Evolutionary conservation across 495 filamentous ascomycete species (phyloP).

Genomic region (Penicillium pancosmium): DNA sequence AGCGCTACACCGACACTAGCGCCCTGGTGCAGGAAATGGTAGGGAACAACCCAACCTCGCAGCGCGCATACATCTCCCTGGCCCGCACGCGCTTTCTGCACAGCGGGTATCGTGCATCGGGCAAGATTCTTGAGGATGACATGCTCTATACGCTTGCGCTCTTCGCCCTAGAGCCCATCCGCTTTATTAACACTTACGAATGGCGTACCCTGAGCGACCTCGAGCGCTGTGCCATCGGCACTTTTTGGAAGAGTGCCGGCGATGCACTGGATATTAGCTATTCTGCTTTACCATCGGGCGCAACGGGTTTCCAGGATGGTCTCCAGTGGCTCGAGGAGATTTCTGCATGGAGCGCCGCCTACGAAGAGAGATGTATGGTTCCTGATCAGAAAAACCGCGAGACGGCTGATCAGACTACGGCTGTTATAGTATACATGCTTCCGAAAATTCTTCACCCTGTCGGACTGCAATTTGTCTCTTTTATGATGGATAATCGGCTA

Average conservation of each 20-base stretch:
- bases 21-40: conserved; percentile 61
- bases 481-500: conserved; percentile 65
- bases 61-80: conserved; percentile 53
- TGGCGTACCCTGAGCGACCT: conserved; percentile 64
- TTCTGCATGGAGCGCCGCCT: conserved; percentile 57
- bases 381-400: conserved; percentile 55
- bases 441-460: conserved; percentile 52
- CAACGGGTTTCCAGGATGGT: conserved; percentile 58
- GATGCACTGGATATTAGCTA: conserved; percentile 64
- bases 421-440: conserved; percentile 60
- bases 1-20: conserved; percentile 67
- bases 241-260: conserved; percentile 66
- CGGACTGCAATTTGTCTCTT: conserved; percentile 53
- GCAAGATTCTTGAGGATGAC: conserved; percentile 64
- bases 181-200: conserved; percentile 61
- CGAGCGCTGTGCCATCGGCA: conserved; percentile 66
- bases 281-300: conserved; percentile 38
- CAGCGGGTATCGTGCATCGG: conserved; percentile 56
- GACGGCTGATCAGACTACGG: conserved; percentile 58
- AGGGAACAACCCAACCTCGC: conserved; percentile 47
- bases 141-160: conserved; percentile 69
- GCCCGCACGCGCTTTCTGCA: conserved; percentile 71
- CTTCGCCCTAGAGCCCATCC: conserved; percentile 60
- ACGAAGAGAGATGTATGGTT: conserved; percentile 61
- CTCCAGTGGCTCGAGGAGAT: conserved; percentile 69